A percentile compares a stretch with the other conserved stretches of the same genome.
Evolutionary conservation across 1,284 basidiomycete genomes (phyloP).

Genomic region (Ustilago sp.): DNA sequence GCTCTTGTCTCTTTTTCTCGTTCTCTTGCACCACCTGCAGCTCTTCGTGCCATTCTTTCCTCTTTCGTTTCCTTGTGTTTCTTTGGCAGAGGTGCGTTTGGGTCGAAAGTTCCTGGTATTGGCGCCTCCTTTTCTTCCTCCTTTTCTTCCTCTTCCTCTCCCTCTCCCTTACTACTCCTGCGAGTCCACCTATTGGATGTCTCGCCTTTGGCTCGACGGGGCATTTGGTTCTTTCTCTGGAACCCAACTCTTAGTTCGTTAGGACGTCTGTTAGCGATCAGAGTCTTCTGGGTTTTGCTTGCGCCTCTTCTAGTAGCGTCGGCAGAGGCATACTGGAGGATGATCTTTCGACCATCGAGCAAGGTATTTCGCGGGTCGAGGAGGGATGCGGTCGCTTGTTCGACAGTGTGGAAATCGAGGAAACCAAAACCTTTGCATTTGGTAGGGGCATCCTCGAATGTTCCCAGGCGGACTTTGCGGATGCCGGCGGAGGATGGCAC

Average conservation of each 20-base stretch:
- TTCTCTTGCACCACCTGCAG: not conserved
- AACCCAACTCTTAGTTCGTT: constrained; percentile 27
- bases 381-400: constrained; percentile 84
- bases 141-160: too few relatives aligned
- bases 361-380: constrained; percentile 85
- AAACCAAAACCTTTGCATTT: constrained; percentile 94
- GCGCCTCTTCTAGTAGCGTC: constrained; percentile 77
- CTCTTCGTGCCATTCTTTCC: constrained; percentile 27
- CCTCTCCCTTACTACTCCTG: too few relatives aligned
- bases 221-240: constrained; percentile 18
- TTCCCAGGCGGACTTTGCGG: constrained; percentile 89
- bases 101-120: constrained; percentile 59
- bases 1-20: constrained; percentile 71
- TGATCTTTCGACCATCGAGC: constrained; percentile 84
- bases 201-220: not conserved
- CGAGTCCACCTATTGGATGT: too few relatives aligned
- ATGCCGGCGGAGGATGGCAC: constrained; percentile 74
- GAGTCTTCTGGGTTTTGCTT: constrained; percentile 24
- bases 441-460: constrained; percentile 87
- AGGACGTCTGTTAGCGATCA: not conserved
- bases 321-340: constrained; percentile 86
- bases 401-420: constrained; percentile 84
- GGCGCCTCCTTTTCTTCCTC: constrained; percentile 26
- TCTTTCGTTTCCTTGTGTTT: constrained; percentile 59
- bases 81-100: constrained; percentile 48